phyloP scores from a whole-genome alignment of 371 early-diverging fungal species.

The Catenaria anguillulae region DNA sequence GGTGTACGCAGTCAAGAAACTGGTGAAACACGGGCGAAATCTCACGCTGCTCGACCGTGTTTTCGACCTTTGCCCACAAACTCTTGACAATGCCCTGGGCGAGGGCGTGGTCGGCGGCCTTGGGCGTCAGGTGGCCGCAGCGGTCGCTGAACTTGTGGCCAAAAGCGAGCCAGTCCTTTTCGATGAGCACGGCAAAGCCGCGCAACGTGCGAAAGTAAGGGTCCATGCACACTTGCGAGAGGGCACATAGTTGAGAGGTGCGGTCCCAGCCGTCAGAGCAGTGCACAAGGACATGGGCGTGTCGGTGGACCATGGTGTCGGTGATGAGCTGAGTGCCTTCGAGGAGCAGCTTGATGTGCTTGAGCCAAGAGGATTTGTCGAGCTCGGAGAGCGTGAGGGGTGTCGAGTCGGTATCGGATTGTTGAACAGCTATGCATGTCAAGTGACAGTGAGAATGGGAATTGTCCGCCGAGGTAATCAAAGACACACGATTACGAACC shows the following conservation, averaged over 20 bases:
- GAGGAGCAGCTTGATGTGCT: slow-evolving; percentile 64
- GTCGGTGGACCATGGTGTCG: slow-evolving; percentile 53
- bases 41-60: slow-evolving; percentile 36
- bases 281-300: slow-evolving; percentile 82
- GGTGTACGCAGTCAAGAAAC: slow-evolving; percentile 86
- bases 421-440: too few species aligned
- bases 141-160: slow-evolving; percentile 89
- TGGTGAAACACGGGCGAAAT: slow-evolving; percentile 89
- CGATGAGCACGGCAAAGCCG: slow-evolving; percentile 78
- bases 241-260: slow-evolving; percentile 80
- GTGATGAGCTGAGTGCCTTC: slow-evolving; percentile 68
- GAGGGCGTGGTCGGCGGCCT: slow-evolving; percentile 9
- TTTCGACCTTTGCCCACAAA: slow-evolving; percentile 20
- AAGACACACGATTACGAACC: too few species aligned
- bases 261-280: slow-evolving; percentile 99
- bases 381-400: too few species aligned
- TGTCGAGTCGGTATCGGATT: too few species aligned
- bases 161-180: slow-evolving; percentile 93
- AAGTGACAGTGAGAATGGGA: too few species aligned
- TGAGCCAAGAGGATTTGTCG: slow-evolving; percentile 69
- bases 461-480: too few species aligned
- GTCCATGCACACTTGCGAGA: slow-evolving; percentile 80
- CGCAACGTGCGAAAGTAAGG: slow-evolving; percentile 84
- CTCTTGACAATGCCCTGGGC: background rate
- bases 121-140: slow-evolving; percentile 64